These are phyloP conservation scores for Zygosaccharomyces pseudorouxii DNA, from an alignment of 805 yeast genomes.

Conservation along the genomic window DNA sequence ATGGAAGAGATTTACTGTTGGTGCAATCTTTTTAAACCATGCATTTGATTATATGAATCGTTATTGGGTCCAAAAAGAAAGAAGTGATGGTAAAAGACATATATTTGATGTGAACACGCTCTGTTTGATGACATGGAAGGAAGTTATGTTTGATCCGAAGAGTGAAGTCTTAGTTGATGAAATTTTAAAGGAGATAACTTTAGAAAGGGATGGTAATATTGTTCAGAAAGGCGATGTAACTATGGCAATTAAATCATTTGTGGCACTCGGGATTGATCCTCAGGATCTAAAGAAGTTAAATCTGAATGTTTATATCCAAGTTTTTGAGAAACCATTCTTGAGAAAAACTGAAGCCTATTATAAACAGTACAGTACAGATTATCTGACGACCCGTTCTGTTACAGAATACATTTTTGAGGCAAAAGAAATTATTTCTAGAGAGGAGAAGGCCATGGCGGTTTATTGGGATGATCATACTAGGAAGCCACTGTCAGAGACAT, in stretches of 20 bases:
- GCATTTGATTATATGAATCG: conserved; percentile 94
- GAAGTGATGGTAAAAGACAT: conserved; percentile 87
- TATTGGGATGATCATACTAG: conserved; percentile 84
- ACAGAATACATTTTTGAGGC: conserved; percentile 89
- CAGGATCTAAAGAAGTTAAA: conserved; percentile 85
- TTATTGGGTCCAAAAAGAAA: conserved; percentile 95
- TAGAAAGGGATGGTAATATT: conserved; percentile 73
- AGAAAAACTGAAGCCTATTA: conserved; percentile 53
- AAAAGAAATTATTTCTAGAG: conserved; percentile 76
- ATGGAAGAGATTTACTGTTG: conserved; percentile 87
- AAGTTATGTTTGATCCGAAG: conserved; percentile 68
- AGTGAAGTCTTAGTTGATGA: conserved; percentile 58
- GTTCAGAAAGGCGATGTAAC: conserved; percentile 64
- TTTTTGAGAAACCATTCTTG: conserved; percentile 74
- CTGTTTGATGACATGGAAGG: conserved; percentile 84
- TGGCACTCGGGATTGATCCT: conserved; percentile 82
- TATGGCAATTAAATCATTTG: conserved; percentile 79
- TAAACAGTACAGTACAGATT: conserved; percentile 58
- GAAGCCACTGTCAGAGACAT: conserved; percentile 65
- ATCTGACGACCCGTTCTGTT: conserved; percentile 68
- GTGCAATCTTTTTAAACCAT: conserved; percentile 87
- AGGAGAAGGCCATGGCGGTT: conserved; percentile 68
- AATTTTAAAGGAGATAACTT: conserved; percentile 67
- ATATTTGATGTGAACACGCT: conserved; percentile 88
- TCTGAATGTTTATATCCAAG: conserved; percentile 71